Evolutionary conservation across 208 protist species (phyloP).

Genomic region (Kentomonas sorsogonicus): DNA sequence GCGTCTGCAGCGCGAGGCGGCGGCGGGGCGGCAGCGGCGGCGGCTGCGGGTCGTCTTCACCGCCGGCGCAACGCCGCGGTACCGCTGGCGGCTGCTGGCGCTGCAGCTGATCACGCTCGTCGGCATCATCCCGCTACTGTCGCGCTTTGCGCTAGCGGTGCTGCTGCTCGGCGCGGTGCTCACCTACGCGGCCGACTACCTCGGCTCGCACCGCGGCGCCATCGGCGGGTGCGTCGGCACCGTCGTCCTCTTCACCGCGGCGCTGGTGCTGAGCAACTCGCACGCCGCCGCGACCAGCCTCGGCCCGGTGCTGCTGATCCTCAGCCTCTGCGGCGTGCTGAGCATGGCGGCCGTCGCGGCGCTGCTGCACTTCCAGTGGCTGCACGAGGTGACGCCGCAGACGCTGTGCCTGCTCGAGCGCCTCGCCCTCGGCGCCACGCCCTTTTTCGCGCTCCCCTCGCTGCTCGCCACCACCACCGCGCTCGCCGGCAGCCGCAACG

Average conservation of each 20-base stretch:
- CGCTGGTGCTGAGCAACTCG: slow-evolving; percentile 73
- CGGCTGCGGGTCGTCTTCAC: slow-evolving; percentile 20
- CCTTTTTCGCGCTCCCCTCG: slow-evolving; percentile 61
- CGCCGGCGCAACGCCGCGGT: slow-evolving; percentile 26
- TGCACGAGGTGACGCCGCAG: slow-evolving; percentile 69
- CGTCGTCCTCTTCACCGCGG: slow-evolving; percentile 27
- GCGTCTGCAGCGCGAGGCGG: background rate
- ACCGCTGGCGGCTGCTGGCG: slow-evolving; percentile 26
- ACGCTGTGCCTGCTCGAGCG: slow-evolving; percentile 67
- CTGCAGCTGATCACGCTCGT: slow-evolving; percentile 58
- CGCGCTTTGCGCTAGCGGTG: slow-evolving; percentile 48
- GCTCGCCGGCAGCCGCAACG: slow-evolving; percentile 58
- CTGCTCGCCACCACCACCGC: slow-evolving; percentile 58
- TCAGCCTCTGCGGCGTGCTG: slow-evolving; percentile 41
- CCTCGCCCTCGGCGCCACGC: slow-evolving; percentile 46
- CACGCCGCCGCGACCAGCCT: slow-evolving; percentile 41
- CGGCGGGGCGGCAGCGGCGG: background rate
- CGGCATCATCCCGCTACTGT: slow-evolving; percentile 76
- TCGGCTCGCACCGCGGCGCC: slow-evolving; percentile 51
- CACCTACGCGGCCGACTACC: slow-evolving; percentile 77
- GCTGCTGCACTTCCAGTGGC: slow-evolving; percentile 77
- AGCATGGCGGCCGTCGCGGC: slow-evolving; percentile 27
- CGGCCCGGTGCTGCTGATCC: slow-evolving; percentile 65
- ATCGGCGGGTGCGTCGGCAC: slow-evolving; percentile 48
- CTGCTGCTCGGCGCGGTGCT: slow-evolving; percentile 55